These are phyloP conservation scores for Plantago elongata DNA, from an alignment of 257 asterid genomes.

Conservation along the genomic window DNA sequence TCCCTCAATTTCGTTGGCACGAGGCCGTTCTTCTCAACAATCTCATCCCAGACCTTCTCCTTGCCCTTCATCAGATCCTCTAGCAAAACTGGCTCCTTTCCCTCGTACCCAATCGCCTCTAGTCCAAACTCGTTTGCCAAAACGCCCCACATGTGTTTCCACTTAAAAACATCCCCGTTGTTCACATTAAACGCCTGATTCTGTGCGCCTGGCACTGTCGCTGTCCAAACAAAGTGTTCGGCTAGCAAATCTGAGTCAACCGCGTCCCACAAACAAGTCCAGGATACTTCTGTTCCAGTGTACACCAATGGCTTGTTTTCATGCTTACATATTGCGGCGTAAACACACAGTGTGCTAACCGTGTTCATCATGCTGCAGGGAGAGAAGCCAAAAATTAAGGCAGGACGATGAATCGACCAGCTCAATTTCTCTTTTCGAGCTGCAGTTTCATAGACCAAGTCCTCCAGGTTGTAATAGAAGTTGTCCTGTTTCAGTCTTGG, in stretches of 20 bases:
- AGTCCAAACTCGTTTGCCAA: conserved; percentile 51
- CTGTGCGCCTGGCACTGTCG: conserved; percentile 52
- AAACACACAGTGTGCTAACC: conserved; percentile 62
- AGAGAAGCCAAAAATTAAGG: conserved; percentile 63
- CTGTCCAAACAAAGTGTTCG: conserved; percentile 76
- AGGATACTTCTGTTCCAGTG: conserved; percentile 54
- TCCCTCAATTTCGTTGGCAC: conserved; percentile 46
- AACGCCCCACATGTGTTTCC: conserved; percentile 75
- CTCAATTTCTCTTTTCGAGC: conserved; percentile 31
- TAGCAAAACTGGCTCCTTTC: conserved; percentile 38
- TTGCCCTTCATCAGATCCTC: conserved; percentile 67
- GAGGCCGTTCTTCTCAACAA: conserved; percentile 46
- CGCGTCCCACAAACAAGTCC: conserved; percentile 48
- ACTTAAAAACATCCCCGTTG: conserved; percentile 76
- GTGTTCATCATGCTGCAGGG: conserved; percentile 66
- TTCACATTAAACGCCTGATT: conserved; percentile 61
- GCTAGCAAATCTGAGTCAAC: conserved; percentile 66
- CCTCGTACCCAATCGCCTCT: conserved; percentile 43
- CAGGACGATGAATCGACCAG: conserved; percentile 73
- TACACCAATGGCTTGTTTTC: conserved; percentile 49
- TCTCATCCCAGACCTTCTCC: conserved; percentile 68
- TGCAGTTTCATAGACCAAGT: conserved; percentile 37
- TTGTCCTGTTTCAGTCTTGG: conserved; percentile 51
- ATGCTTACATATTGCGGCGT: conserved; percentile 76
- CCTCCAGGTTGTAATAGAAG: conserved; percentile 68